Percentiles rank a stretch among this genome's conserved stretches.
phyloP scores from a whole-genome alignment of 2,329 filamentous ascomycete genomes.

The Epichloe bromicola region DNA sequence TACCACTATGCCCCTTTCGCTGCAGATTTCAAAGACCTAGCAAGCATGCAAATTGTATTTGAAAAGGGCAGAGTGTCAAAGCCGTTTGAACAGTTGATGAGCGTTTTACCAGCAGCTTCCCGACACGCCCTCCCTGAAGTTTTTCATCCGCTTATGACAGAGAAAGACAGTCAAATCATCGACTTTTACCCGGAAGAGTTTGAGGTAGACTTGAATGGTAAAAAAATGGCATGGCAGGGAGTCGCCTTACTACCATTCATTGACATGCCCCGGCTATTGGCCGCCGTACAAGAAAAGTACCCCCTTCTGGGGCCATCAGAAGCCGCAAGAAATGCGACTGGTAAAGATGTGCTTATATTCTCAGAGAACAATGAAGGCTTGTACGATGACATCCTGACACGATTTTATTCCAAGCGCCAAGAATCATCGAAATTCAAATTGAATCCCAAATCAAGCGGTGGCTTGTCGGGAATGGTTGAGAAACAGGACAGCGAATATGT shows the following conservation, averaged over 20 bases:
- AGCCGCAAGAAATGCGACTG: constrained; percentile 61
- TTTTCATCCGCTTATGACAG: constrained; percentile 84
- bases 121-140: constrained; percentile 79
- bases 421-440: constrained; percentile 54
- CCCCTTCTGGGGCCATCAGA: constrained; percentile 68
- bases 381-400: constrained; percentile 70
- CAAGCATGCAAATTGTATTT: constrained; percentile 67
- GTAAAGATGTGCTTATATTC: constrained; percentile 70
- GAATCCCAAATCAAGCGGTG: constrained; percentile 61
- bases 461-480: constrained; percentile 65
- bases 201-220: constrained; percentile 84
- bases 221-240: constrained; percentile 98
- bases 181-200: constrained; percentile 98
- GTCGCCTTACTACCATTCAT: constrained; percentile 92
- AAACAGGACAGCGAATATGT: constrained; percentile 68
- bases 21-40: constrained; percentile 78
- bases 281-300: constrained; percentile 73
- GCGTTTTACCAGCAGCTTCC: constrained; percentile 85
- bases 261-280: constrained; percentile 73
- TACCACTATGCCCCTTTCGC: constrained; percentile 98
- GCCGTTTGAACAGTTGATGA: constrained; percentile 97
- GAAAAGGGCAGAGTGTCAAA: constrained; percentile 73
- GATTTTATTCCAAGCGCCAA: constrained; percentile 88
- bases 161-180: constrained; percentile 79
- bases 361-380: constrained; percentile 67